A percentile compares a stretch with the other conserved stretches of the same genome.
Conservation (phyloP, 371 early-diverging fungal species). For the Mucor saturninus region DNA sequence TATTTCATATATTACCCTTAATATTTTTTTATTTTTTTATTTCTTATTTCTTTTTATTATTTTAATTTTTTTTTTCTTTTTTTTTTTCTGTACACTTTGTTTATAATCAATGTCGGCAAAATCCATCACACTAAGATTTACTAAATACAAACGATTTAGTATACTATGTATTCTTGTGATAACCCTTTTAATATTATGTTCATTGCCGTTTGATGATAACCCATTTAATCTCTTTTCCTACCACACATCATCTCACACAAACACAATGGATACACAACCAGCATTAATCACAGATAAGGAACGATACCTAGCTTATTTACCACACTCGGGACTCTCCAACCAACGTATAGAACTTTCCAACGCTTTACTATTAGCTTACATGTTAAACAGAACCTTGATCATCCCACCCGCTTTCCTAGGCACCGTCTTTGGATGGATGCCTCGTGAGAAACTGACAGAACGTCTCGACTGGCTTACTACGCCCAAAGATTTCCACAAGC, state of each 20-base stretch:
- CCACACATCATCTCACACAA: not conserved
- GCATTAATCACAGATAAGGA: slow-evolving; percentile 11
- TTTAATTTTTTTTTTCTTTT: slow-evolving; percentile 1
- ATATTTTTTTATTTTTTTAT: not conserved
- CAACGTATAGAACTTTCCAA: slow-evolving; percentile 65
- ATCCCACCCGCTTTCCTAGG: slow-evolving; percentile 60
- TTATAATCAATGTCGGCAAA: not conserved
- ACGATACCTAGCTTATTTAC: slow-evolving; percentile 56
- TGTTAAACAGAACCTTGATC: slow-evolving; percentile 61
- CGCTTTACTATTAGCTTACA: slow-evolving; percentile 53
- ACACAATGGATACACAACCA: not conserved
- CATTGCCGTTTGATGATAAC: slow-evolving; percentile 1
- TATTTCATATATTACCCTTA: slow-evolving; percentile 8
- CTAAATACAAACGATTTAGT: not conserved
- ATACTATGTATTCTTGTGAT: not conserved
- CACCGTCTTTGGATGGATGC: slow-evolving; percentile 46
- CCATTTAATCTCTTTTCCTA: not conserved
- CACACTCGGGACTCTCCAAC: slow-evolving; percentile 63
- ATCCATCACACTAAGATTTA: not conserved
- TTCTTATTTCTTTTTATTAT: not conserved
- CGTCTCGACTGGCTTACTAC: slow-evolving; percentile 41
- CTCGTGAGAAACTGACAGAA: slow-evolving; percentile 21
- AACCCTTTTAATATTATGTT: not conserved
- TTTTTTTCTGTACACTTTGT: not conserved
- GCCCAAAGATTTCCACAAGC: slow-evolving; percentile 28